A percentile compares a stretch with the other conserved stretches of the same genome.
Conservation (phyloP, 202 grass and related monocot species). For the Panicum hallii region DNA sequence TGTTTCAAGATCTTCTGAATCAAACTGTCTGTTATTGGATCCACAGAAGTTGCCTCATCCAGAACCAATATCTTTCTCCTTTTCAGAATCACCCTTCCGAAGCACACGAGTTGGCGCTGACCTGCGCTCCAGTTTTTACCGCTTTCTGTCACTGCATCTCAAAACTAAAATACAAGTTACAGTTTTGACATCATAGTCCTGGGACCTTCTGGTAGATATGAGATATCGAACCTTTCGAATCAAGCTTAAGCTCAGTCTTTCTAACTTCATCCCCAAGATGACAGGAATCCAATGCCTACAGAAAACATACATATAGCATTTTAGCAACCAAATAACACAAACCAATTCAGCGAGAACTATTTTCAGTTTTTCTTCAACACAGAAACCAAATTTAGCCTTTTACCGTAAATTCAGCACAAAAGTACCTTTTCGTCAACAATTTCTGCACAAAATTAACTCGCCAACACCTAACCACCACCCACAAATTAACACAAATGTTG, state of each 20-base stretch:
- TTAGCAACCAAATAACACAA: too few relatives aligned
- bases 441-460: too few relatives aligned
- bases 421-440: too few relatives aligned
- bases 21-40: constrained; percentile 36
- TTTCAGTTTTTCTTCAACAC: too few relatives aligned
- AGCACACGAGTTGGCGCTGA: constrained; percentile 73
- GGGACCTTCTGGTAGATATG: neutral
- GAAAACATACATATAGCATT: neutral
- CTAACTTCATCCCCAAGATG: constrained; percentile 79
- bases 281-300: constrained; percentile 69
- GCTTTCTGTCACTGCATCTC: constrained; percentile 57
- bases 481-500: too few relatives aligned
- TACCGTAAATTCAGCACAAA: too few relatives aligned
- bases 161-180: neutral
- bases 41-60: constrained; percentile 63
- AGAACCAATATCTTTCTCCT: constrained; percentile 51
- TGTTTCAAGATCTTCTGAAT: constrained; percentile 46
- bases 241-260: constrained; percentile 73
- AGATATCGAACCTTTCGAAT: constrained; percentile 57
- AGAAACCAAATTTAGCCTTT: too few relatives aligned
- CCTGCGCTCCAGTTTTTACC: constrained; percentile 82
- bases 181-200: neutral
- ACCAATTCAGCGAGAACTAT: too few relatives aligned
- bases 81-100: constrained; percentile 49
- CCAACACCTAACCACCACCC: too few relatives aligned